phyloP scores from a whole-genome alignment of 2,329 filamentous ascomycete genomes.

The Monilinia vaccinii-corymbosi region DNA sequence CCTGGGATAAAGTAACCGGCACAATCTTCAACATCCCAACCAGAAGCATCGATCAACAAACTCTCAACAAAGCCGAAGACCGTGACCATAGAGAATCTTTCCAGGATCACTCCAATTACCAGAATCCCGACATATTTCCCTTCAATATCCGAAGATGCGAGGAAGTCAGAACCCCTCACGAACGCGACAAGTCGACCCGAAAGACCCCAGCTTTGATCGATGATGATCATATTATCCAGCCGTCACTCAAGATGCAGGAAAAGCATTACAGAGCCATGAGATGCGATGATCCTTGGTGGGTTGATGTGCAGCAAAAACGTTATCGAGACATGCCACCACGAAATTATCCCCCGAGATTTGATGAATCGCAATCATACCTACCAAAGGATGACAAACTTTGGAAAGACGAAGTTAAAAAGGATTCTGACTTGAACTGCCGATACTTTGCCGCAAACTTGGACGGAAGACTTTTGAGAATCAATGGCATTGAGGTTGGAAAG shows the following conservation, averaged over 20 bases:
- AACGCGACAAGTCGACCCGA: neutral
- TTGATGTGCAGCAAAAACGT: constrained; percentile 17
- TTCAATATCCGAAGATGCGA: constrained; percentile 24
- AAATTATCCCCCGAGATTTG: constrained; percentile 13
- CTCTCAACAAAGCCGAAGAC: neutral
- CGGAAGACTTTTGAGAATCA: constrained; percentile 21
- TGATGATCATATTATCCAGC: neutral
- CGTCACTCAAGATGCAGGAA: neutral
- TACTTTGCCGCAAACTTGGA: constrained; percentile 27
- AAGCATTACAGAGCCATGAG: constrained; percentile 10
- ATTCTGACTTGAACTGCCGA: constrained; percentile 11
- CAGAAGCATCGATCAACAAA: neutral
- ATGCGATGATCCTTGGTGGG: constrained; percentile 21
- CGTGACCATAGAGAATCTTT: neutral
- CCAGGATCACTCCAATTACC: neutral
- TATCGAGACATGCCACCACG: constrained; percentile 18
- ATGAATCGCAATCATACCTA: constrained; percentile 5
- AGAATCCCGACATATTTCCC: constrained; percentile 18
- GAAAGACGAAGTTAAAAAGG: constrained; percentile 17
- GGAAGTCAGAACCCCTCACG: neutral
- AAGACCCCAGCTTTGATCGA: neutral
- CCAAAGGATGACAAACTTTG: constrained; percentile 18
- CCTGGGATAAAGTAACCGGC: constrained; percentile 25
- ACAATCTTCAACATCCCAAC: constrained; percentile 27
- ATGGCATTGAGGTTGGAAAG: constrained; percentile 22